Evolutionary conservation across 2,329 filamentous ascomycete species (phyloP).

Genomic region (Trichophyton verrucosum): DNA sequence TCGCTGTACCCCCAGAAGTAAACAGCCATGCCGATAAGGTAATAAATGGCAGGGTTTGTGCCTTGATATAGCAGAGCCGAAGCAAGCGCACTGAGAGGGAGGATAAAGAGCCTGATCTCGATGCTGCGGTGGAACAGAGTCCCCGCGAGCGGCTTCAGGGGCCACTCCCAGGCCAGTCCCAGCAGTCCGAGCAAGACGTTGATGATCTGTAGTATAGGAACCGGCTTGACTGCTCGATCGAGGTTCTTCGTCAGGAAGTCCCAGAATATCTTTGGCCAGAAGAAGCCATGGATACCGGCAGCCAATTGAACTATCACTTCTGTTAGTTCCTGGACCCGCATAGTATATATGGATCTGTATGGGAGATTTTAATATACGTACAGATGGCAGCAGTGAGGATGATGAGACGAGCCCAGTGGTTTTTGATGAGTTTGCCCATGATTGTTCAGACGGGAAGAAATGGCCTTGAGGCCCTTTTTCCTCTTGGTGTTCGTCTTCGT

Average conservation of each 20-base stretch:
- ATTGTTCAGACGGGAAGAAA: background rate
- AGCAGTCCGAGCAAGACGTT: constrained; percentile 72
- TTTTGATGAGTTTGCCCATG: constrained; percentile 99
- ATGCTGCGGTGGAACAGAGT: constrained; percentile 72
- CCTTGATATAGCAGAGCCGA: constrained; percentile 77
- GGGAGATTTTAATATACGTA: constrained; percentile 42
- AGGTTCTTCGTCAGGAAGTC: constrained; percentile 89
- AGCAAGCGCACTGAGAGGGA: constrained; percentile 64
- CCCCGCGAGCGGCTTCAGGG: constrained; percentile 63
- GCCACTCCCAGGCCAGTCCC: constrained; percentile 84
- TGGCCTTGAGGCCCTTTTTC: background rate
- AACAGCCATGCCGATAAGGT: constrained; percentile 67
- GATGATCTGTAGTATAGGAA: constrained; percentile 80
- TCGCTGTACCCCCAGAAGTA: constrained; percentile 98
- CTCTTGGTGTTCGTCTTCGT: background rate
- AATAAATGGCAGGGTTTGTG: constrained; percentile 86
- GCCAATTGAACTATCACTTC: constrained; percentile 61
- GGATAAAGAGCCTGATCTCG: constrained; percentile 67
- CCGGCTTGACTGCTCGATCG: constrained; percentile 69
- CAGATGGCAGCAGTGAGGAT: constrained; percentile 61
- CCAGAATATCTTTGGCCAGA: constrained; percentile 99
- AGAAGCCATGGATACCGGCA: constrained; percentile 74
- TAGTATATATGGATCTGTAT: constrained; percentile 6
- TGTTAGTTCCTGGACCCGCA: background rate
- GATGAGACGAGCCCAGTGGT: constrained; percentile 95